These are phyloP conservation scores for Parastagonospora nodorum DNA, from an alignment of 2,329 filamentous ascomycete species.

Conservation along the genomic window DNA sequence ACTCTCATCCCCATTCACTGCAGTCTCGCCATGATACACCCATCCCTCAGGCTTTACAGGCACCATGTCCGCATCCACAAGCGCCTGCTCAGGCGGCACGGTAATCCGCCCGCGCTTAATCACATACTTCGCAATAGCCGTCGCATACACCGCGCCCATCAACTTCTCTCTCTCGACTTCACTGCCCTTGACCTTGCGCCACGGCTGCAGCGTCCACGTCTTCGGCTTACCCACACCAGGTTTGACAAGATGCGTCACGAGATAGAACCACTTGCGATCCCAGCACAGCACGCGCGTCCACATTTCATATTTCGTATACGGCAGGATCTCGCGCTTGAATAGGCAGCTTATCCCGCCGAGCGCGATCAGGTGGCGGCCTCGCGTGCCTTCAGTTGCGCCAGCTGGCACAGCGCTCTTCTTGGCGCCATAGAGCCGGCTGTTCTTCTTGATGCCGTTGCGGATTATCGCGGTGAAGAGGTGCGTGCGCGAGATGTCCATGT, in stretches of 20 bases:
- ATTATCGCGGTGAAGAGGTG: slow-evolving; percentile 70
- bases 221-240: slow-evolving; percentile 50
- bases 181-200: slow-evolving; percentile 40
- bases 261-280: slow-evolving; percentile 58
- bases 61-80: slow-evolving; percentile 73
- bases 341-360: slow-evolving; percentile 54
- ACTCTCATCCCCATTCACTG: slow-evolving; percentile 8
- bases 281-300: slow-evolving; percentile 55
- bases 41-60: slow-evolving; percentile 71
- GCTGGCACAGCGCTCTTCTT: slow-evolving; percentile 22
- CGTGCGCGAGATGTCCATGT: slow-evolving; percentile 73
- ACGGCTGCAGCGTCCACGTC: slow-evolving; percentile 53
- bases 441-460: slow-evolving; percentile 50
- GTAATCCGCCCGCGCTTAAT: slow-evolving; percentile 70
- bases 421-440: slow-evolving; percentile 25
- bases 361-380: slow-evolving; percentile 46
- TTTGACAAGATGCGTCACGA: slow-evolving; percentile 54
- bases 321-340: slow-evolving; percentile 55
- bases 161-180: slow-evolving; percentile 41
- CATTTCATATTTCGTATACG: slow-evolving; percentile 53
- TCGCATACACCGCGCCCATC: slow-evolving; percentile 54
- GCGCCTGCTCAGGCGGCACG: slow-evolving; percentile 77
- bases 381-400: slow-evolving; percentile 23
- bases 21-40: slow-evolving; percentile 23
- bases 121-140: slow-evolving; percentile 56